A percentile compares a stretch with the other conserved stretches of the same genome.
These are phyloP conservation scores for Crithidia sp. DNA, from an alignment of 208 protist species.

Conservation along the genomic window DNA sequence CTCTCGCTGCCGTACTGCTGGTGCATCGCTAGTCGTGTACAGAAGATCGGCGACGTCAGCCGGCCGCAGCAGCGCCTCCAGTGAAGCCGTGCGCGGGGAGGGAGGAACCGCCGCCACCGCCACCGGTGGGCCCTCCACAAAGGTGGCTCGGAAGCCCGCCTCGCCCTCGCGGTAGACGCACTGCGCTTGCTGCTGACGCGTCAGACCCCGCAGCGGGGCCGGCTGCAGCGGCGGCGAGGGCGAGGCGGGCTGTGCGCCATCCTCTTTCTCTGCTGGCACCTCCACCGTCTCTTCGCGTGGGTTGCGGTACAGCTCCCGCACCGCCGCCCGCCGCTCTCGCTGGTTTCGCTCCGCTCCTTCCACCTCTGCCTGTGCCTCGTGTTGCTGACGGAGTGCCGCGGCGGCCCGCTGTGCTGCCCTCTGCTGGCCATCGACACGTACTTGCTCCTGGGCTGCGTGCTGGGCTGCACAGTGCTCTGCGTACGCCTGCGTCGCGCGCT, in stretches of 20 bases:
- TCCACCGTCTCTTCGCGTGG: conserved; percentile 2
- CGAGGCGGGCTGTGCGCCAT: too few species aligned
- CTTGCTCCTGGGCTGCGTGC: not conserved
- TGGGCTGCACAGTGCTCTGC: conserved; percentile 7
- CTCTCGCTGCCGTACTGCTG: not conserved
- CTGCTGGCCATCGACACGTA: conserved; percentile 17
- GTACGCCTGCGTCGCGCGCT: conserved; percentile 1
- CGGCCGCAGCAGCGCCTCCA: conserved; percentile 32
- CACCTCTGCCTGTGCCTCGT: conserved; percentile 2
- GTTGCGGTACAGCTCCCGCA: conserved; percentile 16
- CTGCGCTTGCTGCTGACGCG: conserved; percentile 36
- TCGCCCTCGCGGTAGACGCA: conserved; percentile 26
- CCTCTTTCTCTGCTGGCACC: not conserved
- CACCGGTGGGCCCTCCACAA: conserved; percentile 38
- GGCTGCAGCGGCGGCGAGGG: not conserved
- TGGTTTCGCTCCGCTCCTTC: conserved; percentile 13
- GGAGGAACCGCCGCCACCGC: conserved; percentile 5
- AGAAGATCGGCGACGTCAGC: conserved; percentile 37
- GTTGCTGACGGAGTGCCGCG: conserved; percentile 20
- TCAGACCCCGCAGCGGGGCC: conserved; percentile 15
- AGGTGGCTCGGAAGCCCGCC: conserved; percentile 36
- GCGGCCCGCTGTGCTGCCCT: conserved; percentile 43
- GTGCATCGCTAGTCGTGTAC: conserved; percentile 7
- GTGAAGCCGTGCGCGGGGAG: not conserved
- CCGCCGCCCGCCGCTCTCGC: conserved; percentile 21